Evolutionary conservation across 2,329 filamentous ascomycete genomes (phyloP).

Genomic region (Fusarium neocosmosporiellum): DNA sequence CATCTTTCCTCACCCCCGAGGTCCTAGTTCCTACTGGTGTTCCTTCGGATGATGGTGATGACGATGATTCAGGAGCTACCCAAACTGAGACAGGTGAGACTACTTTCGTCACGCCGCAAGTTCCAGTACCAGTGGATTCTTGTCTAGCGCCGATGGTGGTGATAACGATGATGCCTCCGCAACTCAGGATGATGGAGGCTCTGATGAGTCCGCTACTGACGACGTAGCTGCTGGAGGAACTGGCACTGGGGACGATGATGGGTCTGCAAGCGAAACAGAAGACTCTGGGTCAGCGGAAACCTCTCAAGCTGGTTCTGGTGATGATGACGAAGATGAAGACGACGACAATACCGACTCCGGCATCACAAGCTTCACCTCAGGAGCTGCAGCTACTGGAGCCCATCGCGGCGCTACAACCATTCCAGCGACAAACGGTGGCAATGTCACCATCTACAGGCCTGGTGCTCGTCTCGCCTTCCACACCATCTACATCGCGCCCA

Average conservation of each 20-base stretch:
- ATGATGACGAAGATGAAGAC: background rate
- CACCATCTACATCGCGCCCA: slow-evolving; percentile 13
- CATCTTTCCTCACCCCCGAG: background rate
- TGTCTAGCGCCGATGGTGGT: background rate
- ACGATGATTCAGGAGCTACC: background rate
- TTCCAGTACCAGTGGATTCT: background rate
- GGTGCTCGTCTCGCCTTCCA: background rate
- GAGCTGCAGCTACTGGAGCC: background rate
- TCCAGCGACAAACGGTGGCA: background rate
- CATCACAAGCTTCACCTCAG: background rate
- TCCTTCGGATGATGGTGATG: background rate
- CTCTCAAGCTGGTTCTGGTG: background rate
- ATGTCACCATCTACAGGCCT: slow-evolving; percentile 23
- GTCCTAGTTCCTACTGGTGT: background rate
- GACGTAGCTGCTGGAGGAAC: background rate
- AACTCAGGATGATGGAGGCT: background rate
- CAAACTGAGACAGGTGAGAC: background rate
- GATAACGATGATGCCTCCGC: background rate
- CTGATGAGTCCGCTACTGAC: background rate
- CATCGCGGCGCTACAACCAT: background rate
- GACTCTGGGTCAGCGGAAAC: background rate
- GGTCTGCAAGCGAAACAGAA: background rate
- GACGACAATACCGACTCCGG: background rate
- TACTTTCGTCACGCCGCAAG: background rate
- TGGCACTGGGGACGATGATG: background rate